Conservation (phyloP, 164 flowering plant genomes). For the Vitis riparia region DNA sequence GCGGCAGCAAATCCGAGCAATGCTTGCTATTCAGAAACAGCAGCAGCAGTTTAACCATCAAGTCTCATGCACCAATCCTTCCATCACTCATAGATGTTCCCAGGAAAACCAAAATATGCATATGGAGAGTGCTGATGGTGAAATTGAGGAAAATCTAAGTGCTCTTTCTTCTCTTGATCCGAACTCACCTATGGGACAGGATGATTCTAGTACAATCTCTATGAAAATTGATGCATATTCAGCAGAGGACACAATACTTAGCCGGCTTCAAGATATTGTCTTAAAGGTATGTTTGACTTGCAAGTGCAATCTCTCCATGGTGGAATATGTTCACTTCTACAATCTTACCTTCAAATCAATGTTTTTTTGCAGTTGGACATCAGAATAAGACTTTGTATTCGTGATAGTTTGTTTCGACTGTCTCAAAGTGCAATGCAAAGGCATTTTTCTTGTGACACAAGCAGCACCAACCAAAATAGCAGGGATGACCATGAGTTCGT, state of each 20-base stretch:
- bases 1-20: constrained; percentile 86
- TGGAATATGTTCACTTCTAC: constrained; percentile 4
- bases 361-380: constrained; percentile 65
- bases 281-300: constrained; percentile 46
- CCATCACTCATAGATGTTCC: constrained; percentile 22
- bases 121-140: constrained; percentile 29
- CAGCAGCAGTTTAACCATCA: constrained; percentile 59
- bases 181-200: constrained; percentile 43
- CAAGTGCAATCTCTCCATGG: constrained; percentile 1
- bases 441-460: constrained; percentile 48
- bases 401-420: constrained; percentile 86
- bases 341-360: constrained; percentile 3
- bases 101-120: constrained; percentile 33
- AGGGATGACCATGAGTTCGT: constrained; percentile 37
- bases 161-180: constrained; percentile 35
- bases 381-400: constrained; percentile 59
- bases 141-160: constrained; percentile 39
- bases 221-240: constrained; percentile 41
- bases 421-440: constrained; percentile 80
- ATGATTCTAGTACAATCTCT: constrained; percentile 46
- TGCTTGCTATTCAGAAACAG: constrained; percentile 86
- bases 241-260: constrained; percentile 49
- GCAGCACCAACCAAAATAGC: constrained; percentile 42
- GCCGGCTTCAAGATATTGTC: constrained; percentile 67
- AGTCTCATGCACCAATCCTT: constrained; percentile 26